A percentile compares a stretch with the other conserved stretches of the same genome.
These are phyloP conservation scores for Xanthoceras sorbifolium DNA, from an alignment of 345 rosid species.

Conservation along the genomic window DNA sequence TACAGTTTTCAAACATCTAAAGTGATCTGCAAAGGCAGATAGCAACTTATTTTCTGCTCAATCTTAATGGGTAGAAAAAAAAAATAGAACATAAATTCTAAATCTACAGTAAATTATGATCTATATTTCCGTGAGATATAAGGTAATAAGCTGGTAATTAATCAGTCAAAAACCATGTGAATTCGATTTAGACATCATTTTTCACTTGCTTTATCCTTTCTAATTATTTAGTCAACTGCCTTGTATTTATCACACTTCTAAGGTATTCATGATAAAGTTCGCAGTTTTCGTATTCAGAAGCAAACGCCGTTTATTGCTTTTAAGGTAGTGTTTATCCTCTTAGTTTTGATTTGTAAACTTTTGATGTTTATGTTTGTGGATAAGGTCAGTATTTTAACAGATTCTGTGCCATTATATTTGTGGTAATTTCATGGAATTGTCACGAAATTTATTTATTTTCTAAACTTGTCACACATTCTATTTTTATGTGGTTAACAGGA, in stretches of 20 bases:
- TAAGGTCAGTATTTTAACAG: too few relatives aligned
- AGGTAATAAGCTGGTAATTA: background rate
- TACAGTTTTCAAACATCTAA: background rate
- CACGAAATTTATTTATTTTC: too few relatives aligned
- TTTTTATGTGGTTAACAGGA: too few relatives aligned
- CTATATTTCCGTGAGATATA: background rate
- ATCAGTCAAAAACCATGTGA: background rate
- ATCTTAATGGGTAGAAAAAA: too few relatives aligned
- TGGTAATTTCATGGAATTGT: too few relatives aligned
- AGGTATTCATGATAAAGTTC: conserved; percentile 83
- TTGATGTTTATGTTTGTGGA: background rate
- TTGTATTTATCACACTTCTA: background rate
- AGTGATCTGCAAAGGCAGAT: background rate
- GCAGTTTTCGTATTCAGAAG: conserved; percentile 86
- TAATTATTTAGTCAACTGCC: background rate
- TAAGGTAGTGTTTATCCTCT: conserved; percentile 52
- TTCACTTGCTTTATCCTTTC: background rate
- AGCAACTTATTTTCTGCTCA: background rate
- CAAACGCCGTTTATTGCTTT: conserved; percentile 71
- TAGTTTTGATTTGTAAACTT: background rate
- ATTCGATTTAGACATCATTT: background rate
- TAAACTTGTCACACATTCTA: too few relatives aligned
- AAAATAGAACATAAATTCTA: too few relatives aligned
- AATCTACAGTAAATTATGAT: background rate
- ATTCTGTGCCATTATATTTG: too few relatives aligned